phyloP scores from a whole-genome alignment of 148 eudicot species.

The Silene latifolia region DNA sequence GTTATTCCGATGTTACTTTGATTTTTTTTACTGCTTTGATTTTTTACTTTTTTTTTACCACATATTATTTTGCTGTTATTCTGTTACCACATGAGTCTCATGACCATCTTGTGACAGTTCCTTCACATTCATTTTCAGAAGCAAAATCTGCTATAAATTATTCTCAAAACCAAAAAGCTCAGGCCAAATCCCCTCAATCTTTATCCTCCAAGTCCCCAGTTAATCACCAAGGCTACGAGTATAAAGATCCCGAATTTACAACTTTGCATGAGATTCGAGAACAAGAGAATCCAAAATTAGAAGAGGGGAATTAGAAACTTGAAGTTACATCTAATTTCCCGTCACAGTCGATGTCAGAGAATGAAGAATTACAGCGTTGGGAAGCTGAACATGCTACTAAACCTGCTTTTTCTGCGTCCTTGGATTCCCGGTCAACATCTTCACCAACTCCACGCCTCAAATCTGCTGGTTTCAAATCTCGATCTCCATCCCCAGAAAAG shows the following conservation, averaged over 20 bases:
- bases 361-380: background rate
- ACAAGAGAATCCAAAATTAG: background rate
- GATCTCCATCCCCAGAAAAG: constrained; percentile 21
- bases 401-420: background rate
- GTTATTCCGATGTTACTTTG: no score
- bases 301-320: background rate
- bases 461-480: constrained; percentile 6
- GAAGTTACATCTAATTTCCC: background rate
- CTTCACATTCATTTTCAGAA: constrained; percentile 7
- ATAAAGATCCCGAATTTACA: constrained; percentile 6
- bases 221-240: background rate
- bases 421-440: background rate
- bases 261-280: background rate
- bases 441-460: background rate
- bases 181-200: background rate
- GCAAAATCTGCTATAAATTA: constrained; percentile 17
- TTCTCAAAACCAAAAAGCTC: constrained; percentile 9
- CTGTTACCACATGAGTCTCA: no score
- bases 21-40: no score
- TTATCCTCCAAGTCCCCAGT: background rate
- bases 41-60: no score
- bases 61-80: no score
- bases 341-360: background rate
- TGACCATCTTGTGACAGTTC: constrained; percentile 6
- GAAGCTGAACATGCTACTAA: background rate